Evolutionary conservation across 768 basidiomycete genomes (phyloP).

Genomic region (Plicaturopsis crispa): DNA sequence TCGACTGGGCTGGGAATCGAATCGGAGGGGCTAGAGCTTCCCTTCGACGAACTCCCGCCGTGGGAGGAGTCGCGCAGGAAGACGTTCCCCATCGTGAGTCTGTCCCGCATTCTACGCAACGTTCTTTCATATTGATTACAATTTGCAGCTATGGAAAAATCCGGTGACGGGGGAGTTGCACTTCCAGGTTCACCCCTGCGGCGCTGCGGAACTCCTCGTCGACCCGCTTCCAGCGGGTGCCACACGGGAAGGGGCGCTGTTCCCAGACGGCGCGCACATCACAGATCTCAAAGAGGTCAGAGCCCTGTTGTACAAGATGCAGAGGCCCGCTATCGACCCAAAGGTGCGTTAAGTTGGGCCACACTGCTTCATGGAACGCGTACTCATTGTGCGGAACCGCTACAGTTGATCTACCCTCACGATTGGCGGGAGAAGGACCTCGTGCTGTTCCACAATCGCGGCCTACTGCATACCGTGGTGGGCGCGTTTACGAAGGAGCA

Average conservation of each 20-base stretch:
- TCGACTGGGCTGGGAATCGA: conserved; percentile 82
- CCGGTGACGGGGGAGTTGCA: conserved; percentile 77
- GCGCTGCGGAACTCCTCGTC: conserved; percentile 56
- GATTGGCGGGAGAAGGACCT: conserved; percentile 68
- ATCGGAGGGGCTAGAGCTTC: conserved; percentile 65
- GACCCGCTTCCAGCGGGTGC: conserved; percentile 64
- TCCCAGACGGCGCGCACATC: conserved; percentile 76
- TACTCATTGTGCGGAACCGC: neutral
- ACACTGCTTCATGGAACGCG: conserved; percentile 1
- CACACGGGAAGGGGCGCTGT: conserved; percentile 55
- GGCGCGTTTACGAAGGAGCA: conserved; percentile 49
- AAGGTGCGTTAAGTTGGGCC: conserved; percentile 29
- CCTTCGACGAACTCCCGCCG: conserved; percentile 60
- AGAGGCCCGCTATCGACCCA: conserved; percentile 84
- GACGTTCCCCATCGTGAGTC: conserved; percentile 53
- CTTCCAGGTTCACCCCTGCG: conserved; percentile 88
- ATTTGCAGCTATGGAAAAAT: conserved; percentile 79
- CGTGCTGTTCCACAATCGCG: conserved; percentile 69
- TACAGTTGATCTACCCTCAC: conserved; percentile 77
- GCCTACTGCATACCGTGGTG: conserved; percentile 59
- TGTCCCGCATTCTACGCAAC: neutral
- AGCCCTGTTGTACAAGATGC: conserved; percentile 74
- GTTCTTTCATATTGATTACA: neutral
- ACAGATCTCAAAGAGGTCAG: conserved; percentile 69
- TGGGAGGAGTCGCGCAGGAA: conserved; percentile 79